Base-by-base conservation (phyloP, 2,329 filamentous ascomycete species). In the Claviceps capensis region DNA sequence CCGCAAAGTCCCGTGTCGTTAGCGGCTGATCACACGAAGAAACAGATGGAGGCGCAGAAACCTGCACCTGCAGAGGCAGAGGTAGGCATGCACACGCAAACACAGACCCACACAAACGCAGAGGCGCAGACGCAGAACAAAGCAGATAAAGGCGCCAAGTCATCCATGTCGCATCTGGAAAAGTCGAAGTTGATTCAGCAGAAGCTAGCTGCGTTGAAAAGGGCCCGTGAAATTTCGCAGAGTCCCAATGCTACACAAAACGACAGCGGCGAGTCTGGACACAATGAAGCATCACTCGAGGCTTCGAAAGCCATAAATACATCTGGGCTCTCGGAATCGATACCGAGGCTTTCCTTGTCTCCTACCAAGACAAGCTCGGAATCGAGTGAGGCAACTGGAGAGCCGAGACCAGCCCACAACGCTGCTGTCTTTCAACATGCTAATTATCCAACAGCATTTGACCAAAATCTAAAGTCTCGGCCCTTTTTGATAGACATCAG, bases 401-500 rank as follows among this genome's bases (percentile, higher is more conserved):
- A 76, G 56, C 66, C 70, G 5, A 71, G 70, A 2, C 77, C 86
- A 42, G 83, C 86, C 13, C 77, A 84, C 4, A 85, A 89, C 61
- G 83, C 86, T 56, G 80, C 86, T 54, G 77, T 79, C n/a, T 70
- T 73, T 19, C 67, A 72, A 14, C 60, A 62, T n/a, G 7, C 34
- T 16, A 38, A 19, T 16, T 16, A n/a, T 13, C n/a, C 48, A 22
- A 40, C 48, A 36, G 23, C 48, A 2, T 82, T 83, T 59, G 78
- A 77, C 13, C 78, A 82, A 45, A 73, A 72, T 47, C 72, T 74
- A 23, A 70, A 76, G 49, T 74, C 83, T 23, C 74, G 81, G 48
- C 77, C 77, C 2, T 77, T 95, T 50, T 78, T 95, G 41, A 95
- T 95, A 58, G 81, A 94, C 57, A 83, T 94, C 41, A 95, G 88